These are phyloP conservation scores for Parasitella parasitica DNA, from an alignment of 371 early-diverging fungal genomes.

Conservation along the genomic window DNA sequence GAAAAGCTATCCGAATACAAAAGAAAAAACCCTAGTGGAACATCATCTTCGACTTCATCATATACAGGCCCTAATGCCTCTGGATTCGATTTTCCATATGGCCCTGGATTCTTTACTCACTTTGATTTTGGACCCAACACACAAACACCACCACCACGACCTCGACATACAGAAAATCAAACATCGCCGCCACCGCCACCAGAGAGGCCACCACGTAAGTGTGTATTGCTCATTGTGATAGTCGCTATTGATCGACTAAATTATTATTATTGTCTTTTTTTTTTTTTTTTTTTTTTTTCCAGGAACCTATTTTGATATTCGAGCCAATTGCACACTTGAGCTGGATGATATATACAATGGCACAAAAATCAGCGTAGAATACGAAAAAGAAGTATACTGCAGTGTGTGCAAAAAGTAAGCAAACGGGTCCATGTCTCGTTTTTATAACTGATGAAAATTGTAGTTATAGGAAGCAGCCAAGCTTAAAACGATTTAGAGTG, in stretches of 20 bases:
- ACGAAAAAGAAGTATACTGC: not conserved
- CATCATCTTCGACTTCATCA: not conserved
- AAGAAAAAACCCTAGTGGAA: not conserved
- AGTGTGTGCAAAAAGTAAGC: not conserved
- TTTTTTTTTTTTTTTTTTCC: not conserved
- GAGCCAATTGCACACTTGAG: not conserved
- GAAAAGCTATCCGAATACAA: constrained; percentile 1
- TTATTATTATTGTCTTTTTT: too few species aligned
- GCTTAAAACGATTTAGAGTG: not conserved
- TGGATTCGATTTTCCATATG: not conserved
- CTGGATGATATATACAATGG: not conserved
- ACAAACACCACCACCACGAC: not conserved
- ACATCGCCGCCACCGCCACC: not conserved
- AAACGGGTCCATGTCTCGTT: not conserved
- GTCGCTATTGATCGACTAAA: not conserved
- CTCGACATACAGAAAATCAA: not conserved
- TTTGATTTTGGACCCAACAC: not conserved
- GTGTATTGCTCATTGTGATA: not conserved
- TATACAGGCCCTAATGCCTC: not conserved
- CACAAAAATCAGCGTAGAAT: not conserved
- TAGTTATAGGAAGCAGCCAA: not conserved
- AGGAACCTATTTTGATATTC: constrained; percentile 2
- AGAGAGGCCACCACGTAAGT: not conserved
- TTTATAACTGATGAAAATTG: not conserved
- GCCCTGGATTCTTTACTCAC: not conserved